These are phyloP conservation scores for Prototheca cutis DNA, from an alignment of 163 green algal genomes.

Conservation along the genomic window DNA sequence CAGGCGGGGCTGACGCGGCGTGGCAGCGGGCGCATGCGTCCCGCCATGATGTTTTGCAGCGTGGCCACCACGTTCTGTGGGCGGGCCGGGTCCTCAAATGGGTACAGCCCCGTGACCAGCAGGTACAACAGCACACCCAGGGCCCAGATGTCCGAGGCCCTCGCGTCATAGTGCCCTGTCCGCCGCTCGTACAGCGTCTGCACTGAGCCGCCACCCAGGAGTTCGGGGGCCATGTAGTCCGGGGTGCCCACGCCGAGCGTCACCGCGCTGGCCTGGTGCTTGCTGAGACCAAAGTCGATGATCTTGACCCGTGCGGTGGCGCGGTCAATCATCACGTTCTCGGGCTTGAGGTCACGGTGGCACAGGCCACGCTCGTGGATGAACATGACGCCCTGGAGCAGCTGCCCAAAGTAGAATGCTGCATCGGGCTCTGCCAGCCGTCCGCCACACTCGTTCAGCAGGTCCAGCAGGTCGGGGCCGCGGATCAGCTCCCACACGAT, in stretches of 20 bases:
- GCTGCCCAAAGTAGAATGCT: slow-evolving; percentile 57
- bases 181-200: slow-evolving; percentile 39
- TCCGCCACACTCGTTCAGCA: slow-evolving; percentile 56
- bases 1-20: slow-evolving; percentile 36
- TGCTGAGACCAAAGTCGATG: slow-evolving; percentile 80
- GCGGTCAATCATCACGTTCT: slow-evolving; percentile 74
- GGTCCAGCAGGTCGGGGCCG: slow-evolving; percentile 68
- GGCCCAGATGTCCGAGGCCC: slow-evolving; percentile 72
- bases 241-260: slow-evolving; percentile 61
- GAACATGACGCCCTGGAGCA: slow-evolving; percentile 41
- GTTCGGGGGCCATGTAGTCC: slow-evolving; percentile 72
- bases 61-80: slow-evolving; percentile 61
- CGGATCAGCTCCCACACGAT: slow-evolving; percentile 75
- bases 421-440: slow-evolving; percentile 37
- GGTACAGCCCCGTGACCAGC: slow-evolving; percentile 62
- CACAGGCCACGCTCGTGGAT: slow-evolving; percentile 58
- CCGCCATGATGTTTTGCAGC: slow-evolving; percentile 58
- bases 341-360: slow-evolving; percentile 78
- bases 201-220: slow-evolving; percentile 30
- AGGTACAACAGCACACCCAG: slow-evolving; percentile 78
- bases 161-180: slow-evolving; percentile 49
- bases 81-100: slow-evolving; percentile 64
- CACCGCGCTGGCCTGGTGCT: slow-evolving; percentile 54
- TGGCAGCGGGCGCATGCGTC: slow-evolving; percentile 48
- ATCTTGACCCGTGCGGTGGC: slow-evolving; percentile 53